phyloP scores from a whole-genome alignment of 83 land plant genomes.

The Picea abies region DNA sequence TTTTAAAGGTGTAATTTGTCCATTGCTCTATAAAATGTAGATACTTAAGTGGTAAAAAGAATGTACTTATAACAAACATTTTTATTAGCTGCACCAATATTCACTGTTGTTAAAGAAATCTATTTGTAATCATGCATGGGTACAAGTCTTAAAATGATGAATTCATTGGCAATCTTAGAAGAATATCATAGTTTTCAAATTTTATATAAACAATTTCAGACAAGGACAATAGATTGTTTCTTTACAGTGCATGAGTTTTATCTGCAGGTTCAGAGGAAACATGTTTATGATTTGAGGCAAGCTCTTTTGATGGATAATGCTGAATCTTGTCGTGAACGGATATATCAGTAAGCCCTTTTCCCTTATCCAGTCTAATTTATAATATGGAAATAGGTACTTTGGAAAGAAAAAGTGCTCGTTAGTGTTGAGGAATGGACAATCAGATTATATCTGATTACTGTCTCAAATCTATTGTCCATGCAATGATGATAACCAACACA shows the following conservation, averaged over 20 bases:
- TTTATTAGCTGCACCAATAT: background rate
- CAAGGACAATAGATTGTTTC: background rate
- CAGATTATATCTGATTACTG: background rate
- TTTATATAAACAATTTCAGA: background rate
- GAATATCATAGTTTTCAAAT: background rate
- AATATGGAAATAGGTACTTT: background rate
- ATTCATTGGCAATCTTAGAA: background rate
- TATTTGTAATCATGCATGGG: background rate
- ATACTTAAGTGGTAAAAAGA: background rate
- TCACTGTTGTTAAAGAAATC: background rate
- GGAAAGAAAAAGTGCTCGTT: background rate
- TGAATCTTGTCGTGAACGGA: conserved; percentile 62
- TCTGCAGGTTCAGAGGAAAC: conserved; percentile 86
- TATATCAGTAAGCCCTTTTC: conserved; percentile 63
- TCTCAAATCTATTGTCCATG: background rate
- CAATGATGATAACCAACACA: background rate
- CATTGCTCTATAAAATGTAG: background rate
- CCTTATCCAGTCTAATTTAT: background rate
- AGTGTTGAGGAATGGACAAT: background rate
- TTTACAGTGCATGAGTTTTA: background rate
- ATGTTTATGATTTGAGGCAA: conserved; percentile 88
- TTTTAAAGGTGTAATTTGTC: background rate
- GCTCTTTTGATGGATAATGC: conserved; percentile 65
- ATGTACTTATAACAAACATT: background rate
- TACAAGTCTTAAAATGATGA: background rate